Base-by-base conservation (phyloP, 2,329 filamentous ascomycete genomes). In the Gliomastix tumulicola region DNA sequence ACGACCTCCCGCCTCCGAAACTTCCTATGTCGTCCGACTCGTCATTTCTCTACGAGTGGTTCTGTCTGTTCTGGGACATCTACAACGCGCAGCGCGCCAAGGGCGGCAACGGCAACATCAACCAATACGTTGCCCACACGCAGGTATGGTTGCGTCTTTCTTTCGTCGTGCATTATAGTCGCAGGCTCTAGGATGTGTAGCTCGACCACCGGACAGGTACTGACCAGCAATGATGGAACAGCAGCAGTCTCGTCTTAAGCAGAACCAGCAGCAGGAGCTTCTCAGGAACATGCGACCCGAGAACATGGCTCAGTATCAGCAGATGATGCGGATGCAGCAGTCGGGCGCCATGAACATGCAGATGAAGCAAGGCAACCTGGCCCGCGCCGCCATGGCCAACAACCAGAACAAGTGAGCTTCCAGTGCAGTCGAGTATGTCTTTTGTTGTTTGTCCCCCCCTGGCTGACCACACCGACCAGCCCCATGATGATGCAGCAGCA, bases 1-100 rank as follows among this genome's bases (percentile, higher is more conserved):
- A 82, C 39, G 88, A 94, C 53, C 72, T 97, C 27, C 90, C 90
- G 5, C 71, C 76, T 7, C 82, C 88, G 11, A 79, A 79, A 44
- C 68, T 88, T 6, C 79, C 81, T 11, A 73, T 69, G 55, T 69
- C 70, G 42, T 74, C 74, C 37, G 84, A 83, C 50, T 84, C 76
- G 43, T 87, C 86, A 19, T 97, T 98, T 53, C 70, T 98, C n/a
- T 84, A 88, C 49, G 92, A 97, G 53, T 98, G 92, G 92, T 98
- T 94, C 68, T 87, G 82, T 54, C 75, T 96, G 36, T 98, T 98
- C 60, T 97, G 88, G 88, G 92, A 98, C 53, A 88, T 97, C 49
- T 94, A 85, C 62, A 80, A 80, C 54, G 87, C 88, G 38, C 85
- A 90, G 55, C 84, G 87, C 53, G 76, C 73, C 51, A 82, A 79